Conservation (phyloP, 2,329 filamentous ascomycete species). For the Zymoseptoria passerinii region DNA sequence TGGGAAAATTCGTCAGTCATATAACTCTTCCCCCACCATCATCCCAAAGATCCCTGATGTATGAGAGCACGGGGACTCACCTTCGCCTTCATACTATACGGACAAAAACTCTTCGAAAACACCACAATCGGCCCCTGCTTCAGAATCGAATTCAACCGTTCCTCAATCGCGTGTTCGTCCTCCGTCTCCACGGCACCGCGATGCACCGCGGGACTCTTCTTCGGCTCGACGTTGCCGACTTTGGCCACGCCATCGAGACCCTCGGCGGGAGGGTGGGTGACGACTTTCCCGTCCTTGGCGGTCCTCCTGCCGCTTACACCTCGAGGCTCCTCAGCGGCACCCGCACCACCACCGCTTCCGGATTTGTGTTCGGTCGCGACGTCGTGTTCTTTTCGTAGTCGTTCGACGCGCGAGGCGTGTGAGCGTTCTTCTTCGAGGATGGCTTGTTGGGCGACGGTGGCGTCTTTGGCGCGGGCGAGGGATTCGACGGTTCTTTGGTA, state of each 20-base stretch:
- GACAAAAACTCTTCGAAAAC: constrained; percentile 93
- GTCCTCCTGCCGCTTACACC: constrained; percentile 38
- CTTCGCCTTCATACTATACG: constrained; percentile 78
- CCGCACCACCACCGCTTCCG: constrained; percentile 45
- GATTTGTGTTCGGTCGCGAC: constrained; percentile 9
- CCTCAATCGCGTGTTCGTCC: constrained; percentile 57
- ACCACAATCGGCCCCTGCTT: constrained; percentile 85
- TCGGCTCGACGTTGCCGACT: constrained; percentile 36
- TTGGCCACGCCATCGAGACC: constrained; percentile 38
- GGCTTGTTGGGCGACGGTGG: constrained; percentile 24
- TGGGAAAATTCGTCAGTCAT: background rate
- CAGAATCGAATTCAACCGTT: constrained; percentile 67
- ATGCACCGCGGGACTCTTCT: constrained; percentile 27
- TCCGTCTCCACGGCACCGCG: constrained; percentile 38
- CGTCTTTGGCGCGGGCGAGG: constrained; percentile 41
- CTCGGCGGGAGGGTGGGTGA: constrained; percentile 26
- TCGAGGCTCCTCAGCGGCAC: constrained; percentile 32
- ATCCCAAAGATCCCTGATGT: too few species aligned
- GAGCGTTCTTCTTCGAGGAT: constrained; percentile 22
- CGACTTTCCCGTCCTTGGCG: constrained; percentile 37
- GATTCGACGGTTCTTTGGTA: constrained; percentile 48
- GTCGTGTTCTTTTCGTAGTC: constrained; percentile 27
- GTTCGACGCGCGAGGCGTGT: constrained; percentile 21
- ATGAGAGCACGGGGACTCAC: too few species aligned
- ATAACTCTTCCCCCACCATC: too few species aligned